Evolutionary conservation across 2,329 filamentous ascomycete genomes (phyloP), one percentile per base, ranked within the genome.

Genomic region (Pestalotiopsis sp.): DNA sequence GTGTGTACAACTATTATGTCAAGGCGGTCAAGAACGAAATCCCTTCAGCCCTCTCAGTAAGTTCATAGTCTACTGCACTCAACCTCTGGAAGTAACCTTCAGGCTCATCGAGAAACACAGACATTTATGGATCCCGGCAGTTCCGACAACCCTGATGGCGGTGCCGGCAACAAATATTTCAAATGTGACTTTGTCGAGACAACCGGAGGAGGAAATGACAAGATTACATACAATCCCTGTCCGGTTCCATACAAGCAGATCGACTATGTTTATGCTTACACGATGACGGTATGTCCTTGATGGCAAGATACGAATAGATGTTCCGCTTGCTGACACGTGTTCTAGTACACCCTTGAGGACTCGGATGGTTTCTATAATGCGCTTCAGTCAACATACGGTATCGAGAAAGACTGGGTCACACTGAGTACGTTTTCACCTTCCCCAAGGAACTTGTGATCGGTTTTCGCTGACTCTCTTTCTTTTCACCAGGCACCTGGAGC

Each of bases 1-100:
- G 38, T 31, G 38, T 65, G 1, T 65, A 13, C n/a, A 56, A 31
- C 41, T 45, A 65, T 31, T 65, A 65, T 39, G 62, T 65, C n/a
- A 27, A 65, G 9, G 13, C 17, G 11, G 62, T 65, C 31, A 56
- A 52, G 20, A 27, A 65, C 20, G 17, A 17, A 23, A 25, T 65
- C 4, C 62, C 38, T 12, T 12, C 13, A 4, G 62, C 62, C 25
- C 38, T 65, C 39, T 17, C 60, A 7, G 25, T 63, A 39, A 13
- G 25, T 39, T 31, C 5, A 63, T 17, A 17, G 7, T 39, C 38
- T n/a, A 7, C 27, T 31, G 27, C 27, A 31, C 27, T 7, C 6
- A 31, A 31, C 27, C 2, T 5, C 27, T 31, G 1, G 27, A 31
- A 7, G 27, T 31, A 31, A 31, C 5, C 27, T 31, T 7, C 6